These are phyloP conservation scores for Globisporangium okanoganense DNA, from an alignment of 352 stramenopile genomes.

Conservation along the genomic window DNA sequence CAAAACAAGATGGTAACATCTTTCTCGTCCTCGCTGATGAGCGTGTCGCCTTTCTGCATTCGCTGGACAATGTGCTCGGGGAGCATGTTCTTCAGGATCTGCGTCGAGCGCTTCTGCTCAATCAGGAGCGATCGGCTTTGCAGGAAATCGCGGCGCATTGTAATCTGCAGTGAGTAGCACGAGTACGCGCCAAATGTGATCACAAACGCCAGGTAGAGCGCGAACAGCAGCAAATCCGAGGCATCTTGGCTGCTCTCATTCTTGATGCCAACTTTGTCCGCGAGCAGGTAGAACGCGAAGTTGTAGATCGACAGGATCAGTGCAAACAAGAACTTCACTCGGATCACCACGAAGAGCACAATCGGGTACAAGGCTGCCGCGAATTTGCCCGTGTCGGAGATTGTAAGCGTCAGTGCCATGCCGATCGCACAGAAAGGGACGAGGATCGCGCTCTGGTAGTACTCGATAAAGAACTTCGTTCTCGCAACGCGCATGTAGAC, in stretches of 20 bases:
- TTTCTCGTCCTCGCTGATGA: slow-evolving; percentile 85
- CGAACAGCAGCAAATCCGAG: slow-evolving; percentile 59
- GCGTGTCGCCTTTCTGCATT: slow-evolving; percentile 78
- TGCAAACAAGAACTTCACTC: slow-evolving; percentile 83
- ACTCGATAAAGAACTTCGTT: slow-evolving; percentile 65
- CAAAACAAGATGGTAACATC: slow-evolving; percentile 88
- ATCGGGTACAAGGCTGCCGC: slow-evolving; percentile 77
- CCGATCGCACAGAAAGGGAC: slow-evolving; percentile 62
- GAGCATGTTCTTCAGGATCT: slow-evolving; percentile 86
- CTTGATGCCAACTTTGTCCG: slow-evolving; percentile 45
- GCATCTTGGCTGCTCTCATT: slow-evolving; percentile 23
- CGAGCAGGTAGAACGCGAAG: slow-evolving; percentile 73
- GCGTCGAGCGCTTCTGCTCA: slow-evolving; percentile 72
- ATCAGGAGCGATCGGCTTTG: slow-evolving; percentile 74
- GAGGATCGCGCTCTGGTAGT: slow-evolving; percentile 76
- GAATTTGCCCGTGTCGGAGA: slow-evolving; percentile 83
- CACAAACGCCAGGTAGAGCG: slow-evolving; percentile 70
- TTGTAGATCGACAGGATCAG: slow-evolving; percentile 76
- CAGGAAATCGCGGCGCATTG: slow-evolving; percentile 80
- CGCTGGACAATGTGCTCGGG: slow-evolving; percentile 80
- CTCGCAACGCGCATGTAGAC: slow-evolving; percentile 64
- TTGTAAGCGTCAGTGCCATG: slow-evolving; percentile 78
- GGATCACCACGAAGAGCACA: slow-evolving; percentile 76
- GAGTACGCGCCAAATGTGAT: slow-evolving; percentile 71
- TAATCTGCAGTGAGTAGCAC: slow-evolving; percentile 81